Base-by-base conservation (phyloP, 805 yeast genomes). In the Candida coquimbonensis region DNA sequence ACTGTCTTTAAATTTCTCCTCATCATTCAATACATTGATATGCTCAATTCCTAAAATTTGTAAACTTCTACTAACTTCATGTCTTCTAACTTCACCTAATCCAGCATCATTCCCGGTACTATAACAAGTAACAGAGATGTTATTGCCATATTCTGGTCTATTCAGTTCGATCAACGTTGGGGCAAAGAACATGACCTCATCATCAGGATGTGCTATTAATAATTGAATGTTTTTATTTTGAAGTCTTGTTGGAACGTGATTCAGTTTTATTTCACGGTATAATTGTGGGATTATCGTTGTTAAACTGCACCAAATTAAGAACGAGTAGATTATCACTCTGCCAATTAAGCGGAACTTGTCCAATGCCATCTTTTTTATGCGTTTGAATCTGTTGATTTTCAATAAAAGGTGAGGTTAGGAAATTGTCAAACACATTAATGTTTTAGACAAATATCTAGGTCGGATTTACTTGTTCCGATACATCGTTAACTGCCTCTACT, bases 191-290 rank as follows among this genome's bases (percentile, higher is more conserved):
- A 93, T 93, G 43, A 88, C 90, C 65, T 93, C 99, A 63, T 93
- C 99, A 64, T 93, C 99, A 0, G 99, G 99, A 64, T 93, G 99
- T 0, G 96, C 96, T 36, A 89, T 81, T 12, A 91, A 66, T 39
- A 82, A 67, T 52, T 70, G 74, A 2, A 78, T 67, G 2, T 45
- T 41, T 27, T 48, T 40, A 26, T 49, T 43, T 5, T 17, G 35
- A 14, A 51, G 36, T 3, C 13, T 13, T 8, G 13, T 9, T 14
- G 52, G 45, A 7, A 45, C n/a, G 3, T 11, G 7, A n/a, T 41
- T 43, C 33, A 43, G n/a, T 29, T 36, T 32, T 19, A 35, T 35
- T 8, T 35, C 37, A 9, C 9, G 38, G 33, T 11, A 40, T 6
- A 13, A 40, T 14, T 34, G 38, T 16, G 25, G 41, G 7, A 36